Evolutionary conservation across 2,329 filamentous ascomycete species (phyloP).

Genomic region (Lasiodiplodia sp.): DNA sequence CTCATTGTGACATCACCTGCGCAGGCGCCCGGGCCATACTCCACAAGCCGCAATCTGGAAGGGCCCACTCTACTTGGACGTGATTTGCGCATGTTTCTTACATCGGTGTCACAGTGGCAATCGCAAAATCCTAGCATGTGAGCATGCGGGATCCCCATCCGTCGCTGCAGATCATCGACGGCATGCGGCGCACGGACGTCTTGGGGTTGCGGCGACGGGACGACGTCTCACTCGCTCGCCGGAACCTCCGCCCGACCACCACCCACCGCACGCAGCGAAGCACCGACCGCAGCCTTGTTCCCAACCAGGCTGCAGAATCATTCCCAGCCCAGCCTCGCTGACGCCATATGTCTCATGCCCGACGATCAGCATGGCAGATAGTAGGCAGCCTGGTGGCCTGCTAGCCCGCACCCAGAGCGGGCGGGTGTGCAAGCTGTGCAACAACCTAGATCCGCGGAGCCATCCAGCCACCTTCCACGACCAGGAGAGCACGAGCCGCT

Average conservation of each 20-base stretch:
- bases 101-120: not conserved
- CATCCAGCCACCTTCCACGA: conserved; percentile 18
- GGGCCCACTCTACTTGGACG: not conserved
- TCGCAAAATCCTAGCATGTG: not conserved
- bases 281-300: not conserved
- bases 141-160: not conserved
- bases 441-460: conserved; percentile 19
- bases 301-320: not conserved
- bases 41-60: not conserved
- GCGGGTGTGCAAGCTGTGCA: conserved; percentile 14
- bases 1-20: conserved; percentile 1
- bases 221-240: not conserved
- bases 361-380: not conserved
- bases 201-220: too few species aligned
- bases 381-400: not conserved
- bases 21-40: not conserved
- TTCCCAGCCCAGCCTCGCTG: not conserved
- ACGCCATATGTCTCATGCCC: conserved; percentile 1
- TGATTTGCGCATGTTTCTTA: not conserved
- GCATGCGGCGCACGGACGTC: too few species aligned
- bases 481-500: not conserved
- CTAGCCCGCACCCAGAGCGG: not conserved
- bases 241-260: not conserved
- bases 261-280: not conserved
- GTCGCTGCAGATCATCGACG: not conserved